Evolutionary conservation across 2,329 filamentous ascomycete genomes (phyloP), one percentile per base, ranked within the genome.

Genomic region (Aspergillus brunneoviolaceus): DNA sequence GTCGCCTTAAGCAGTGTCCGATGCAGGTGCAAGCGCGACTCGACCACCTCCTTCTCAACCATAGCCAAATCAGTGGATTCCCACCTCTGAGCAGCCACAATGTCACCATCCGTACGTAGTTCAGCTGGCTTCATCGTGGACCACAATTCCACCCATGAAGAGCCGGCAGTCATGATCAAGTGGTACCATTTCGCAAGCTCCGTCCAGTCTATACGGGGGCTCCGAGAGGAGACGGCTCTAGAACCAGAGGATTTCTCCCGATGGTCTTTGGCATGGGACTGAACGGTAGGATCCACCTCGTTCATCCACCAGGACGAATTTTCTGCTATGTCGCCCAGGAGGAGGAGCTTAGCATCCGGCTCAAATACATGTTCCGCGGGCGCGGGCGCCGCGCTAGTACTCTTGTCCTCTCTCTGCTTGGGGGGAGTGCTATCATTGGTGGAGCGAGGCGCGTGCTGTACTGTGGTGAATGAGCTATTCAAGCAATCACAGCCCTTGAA

Each of bases 291-390:
- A 52, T 70, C 67, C 68, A 84, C 80, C 52, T 82, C 82, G 1
- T 88, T 89, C 51, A 88, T 87, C 90, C 90, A 94, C 91, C 90
- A 94, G 7, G 84, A 85, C 2, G 89, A 90, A 70, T 95, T 95
- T 71, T 95, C 91, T 1, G 88, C 89, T 65, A 93, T 82, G 68
- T 93, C 86, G 2, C 90, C 90, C 2, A 93, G 74, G 6, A 92
- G 79, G 21, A 94, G 78, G 5, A 89, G 84, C 70, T 92, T 95
- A 1, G 89, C 85, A 71, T 95, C 91, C 21, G 92, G 76, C 53
- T 90, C 87, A 39, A 83, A 82, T 3, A 87, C 74, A 27, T 78
- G 77, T 60, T 77, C 78, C 10, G 63, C 63, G 27, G 65, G 55
- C 49, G 64, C 63, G 16, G 63, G 53, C 51, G 67, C 64, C 58